Conservation (phyloP, 768 basidiomycete species). For the Suillus fuscotomentosus region DNA sequence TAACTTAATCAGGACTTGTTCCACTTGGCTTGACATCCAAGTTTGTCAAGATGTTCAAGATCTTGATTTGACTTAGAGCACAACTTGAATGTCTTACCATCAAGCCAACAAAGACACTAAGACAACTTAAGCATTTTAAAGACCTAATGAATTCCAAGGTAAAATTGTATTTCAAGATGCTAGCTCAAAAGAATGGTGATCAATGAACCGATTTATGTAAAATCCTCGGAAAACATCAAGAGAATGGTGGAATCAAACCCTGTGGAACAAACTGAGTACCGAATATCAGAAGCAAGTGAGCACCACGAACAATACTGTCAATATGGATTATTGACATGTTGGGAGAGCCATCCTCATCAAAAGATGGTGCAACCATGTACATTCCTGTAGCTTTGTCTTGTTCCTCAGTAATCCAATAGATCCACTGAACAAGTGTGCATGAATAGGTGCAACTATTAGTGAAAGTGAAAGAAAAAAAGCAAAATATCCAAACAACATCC, state of each 20-base stretch:
- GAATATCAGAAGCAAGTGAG: slow-evolving; percentile 30
- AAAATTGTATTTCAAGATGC: slow-evolving; percentile 11
- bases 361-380: slow-evolving; percentile 17
- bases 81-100: background rate
- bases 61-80: background rate
- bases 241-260: slow-evolving; percentile 15
- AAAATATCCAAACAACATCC: slow-evolving; percentile 9
- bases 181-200: background rate
- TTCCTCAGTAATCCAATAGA: slow-evolving; percentile 7
- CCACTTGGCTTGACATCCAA: background rate
- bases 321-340: slow-evolving; percentile 13
- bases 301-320: background rate
- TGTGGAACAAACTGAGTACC: slow-evolving; percentile 15
- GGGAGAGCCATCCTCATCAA: slow-evolving; percentile 2
- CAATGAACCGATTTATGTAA: too few relatives aligned
- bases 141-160: slow-evolving; percentile 8
- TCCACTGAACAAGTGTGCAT: slow-evolving; percentile 22
- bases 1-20: background rate
- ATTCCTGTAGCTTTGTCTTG: slow-evolving; percentile 23
- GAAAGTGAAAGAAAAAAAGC: slow-evolving; percentile 16
- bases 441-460: slow-evolving; percentile 7
- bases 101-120: background rate
- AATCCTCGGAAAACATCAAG: slow-evolving; percentile 10
- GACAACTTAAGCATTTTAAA: background rate
- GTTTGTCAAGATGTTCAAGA: background rate